A percentile compares a stretch with the other conserved stretches of the same genome.
Evolutionary conservation across 441 rosid genomes (phyloP).

Genomic region (Brassica hybrid): DNA sequence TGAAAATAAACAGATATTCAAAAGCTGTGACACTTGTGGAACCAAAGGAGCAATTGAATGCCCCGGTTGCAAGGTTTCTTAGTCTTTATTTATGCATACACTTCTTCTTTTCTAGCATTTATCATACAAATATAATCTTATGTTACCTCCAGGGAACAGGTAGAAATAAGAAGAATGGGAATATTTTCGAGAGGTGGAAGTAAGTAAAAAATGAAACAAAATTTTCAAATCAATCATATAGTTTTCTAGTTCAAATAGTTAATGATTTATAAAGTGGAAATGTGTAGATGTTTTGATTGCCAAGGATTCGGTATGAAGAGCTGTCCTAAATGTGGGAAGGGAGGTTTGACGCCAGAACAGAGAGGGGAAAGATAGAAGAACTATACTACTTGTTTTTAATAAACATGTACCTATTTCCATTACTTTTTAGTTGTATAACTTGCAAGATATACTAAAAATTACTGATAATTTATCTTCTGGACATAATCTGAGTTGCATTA

Average conservation of each 20-base stretch:
- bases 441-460: not conserved
- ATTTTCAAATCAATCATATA: not conserved
- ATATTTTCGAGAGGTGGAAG: constrained; percentile 91
- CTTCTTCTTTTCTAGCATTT: not conserved
- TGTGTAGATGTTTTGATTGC: constrained; percentile 73
- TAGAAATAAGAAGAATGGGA: constrained; percentile 79
- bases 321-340: constrained; percentile 73
- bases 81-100: not conserved
- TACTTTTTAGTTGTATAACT: not conserved
- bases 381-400: constrained; percentile 7
- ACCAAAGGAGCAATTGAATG: constrained; percentile 79
- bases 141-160: constrained; percentile 63
- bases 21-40: constrained; percentile 62
- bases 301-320: constrained; percentile 82
- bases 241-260: not conserved
- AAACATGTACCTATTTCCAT: not conserved
- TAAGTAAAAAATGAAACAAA: constrained; percentile 41
- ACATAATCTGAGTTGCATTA: not conserved
- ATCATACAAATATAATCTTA: not conserved
- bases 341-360: constrained; percentile 85
- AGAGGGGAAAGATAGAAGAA: constrained; percentile 74
- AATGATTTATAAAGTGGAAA: not conserved
- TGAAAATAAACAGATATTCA: constrained; percentile 50
- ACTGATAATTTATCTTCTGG: not conserved
- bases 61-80: constrained; percentile 71